Percentiles rank a stretch among this genome's conserved stretches.
Evolutionary conservation across 1,284 basidiomycete genomes (phyloP).

Genomic region (Ustilago crameri): DNA sequence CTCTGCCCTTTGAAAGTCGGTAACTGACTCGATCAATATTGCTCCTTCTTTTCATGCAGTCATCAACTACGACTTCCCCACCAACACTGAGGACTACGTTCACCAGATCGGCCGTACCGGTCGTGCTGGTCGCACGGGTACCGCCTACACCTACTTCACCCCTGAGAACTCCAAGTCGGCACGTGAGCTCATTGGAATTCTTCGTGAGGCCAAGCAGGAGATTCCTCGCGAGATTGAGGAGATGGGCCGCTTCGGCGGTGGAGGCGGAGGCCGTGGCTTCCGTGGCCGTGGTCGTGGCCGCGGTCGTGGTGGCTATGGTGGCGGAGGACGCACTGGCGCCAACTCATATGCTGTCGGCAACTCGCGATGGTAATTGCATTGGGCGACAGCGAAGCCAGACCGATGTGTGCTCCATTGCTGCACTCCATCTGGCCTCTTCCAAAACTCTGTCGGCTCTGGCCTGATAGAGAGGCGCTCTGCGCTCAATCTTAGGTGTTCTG

Average conservation of each 20-base stretch:
- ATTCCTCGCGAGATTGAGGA: slow-evolving; percentile 90
- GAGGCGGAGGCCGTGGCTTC: slow-evolving; percentile 57
- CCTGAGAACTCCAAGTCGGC: slow-evolving; percentile 90
- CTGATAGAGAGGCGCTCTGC: slow-evolving; percentile 4
- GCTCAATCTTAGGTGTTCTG: slow-evolving; percentile 2
- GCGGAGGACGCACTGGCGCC: slow-evolving; percentile 58
- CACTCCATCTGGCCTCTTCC: neutral
- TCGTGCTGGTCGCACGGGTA: slow-evolving; percentile 79
- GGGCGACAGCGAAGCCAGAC: neutral
- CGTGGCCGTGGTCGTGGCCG: slow-evolving; percentile 59
- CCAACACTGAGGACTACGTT: slow-evolving; percentile 93
- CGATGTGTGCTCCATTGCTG: neutral
- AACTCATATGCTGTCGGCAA: slow-evolving; percentile 58
- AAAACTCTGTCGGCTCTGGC: neutral
- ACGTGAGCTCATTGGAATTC: slow-evolving; percentile 86
- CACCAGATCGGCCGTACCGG: slow-evolving; percentile 85
- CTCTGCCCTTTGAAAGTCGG: neutral
- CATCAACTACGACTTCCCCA: slow-evolving; percentile 92
- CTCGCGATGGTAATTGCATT: slow-evolving; percentile 54
- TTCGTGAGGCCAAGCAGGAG: slow-evolving; percentile 87
- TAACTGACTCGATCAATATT: neutral
- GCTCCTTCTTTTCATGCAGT: slow-evolving; percentile 23
- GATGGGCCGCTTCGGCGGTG: slow-evolving; percentile 82
- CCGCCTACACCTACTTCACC: slow-evolving; percentile 91
- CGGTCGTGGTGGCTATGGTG: slow-evolving; percentile 45